Conservation (phyloP, 2,329 filamentous ascomycete genomes). For the Fusarium circinatum region DNA sequence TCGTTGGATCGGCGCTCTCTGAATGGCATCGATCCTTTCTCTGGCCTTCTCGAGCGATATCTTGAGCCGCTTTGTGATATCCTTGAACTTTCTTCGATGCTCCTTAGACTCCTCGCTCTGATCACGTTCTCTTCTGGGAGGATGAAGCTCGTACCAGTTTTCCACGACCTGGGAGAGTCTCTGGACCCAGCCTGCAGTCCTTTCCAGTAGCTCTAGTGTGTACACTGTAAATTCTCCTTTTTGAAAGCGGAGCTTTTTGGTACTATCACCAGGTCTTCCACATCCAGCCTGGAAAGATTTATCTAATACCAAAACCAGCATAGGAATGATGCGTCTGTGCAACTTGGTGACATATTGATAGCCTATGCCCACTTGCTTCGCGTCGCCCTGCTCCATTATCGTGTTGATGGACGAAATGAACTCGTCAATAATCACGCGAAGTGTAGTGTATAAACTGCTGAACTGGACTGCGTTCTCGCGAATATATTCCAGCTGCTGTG, state of each 20-base stretch:
- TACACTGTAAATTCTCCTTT: conserved; percentile 35
- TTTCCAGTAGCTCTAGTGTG: conserved; percentile 24
- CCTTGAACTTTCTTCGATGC: conserved; percentile 8
- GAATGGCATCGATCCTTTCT: conserved; percentile 1
- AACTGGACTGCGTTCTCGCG: conserved; percentile 5
- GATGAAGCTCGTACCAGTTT: conserved; percentile 19
- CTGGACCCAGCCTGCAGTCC: conserved; percentile 26
- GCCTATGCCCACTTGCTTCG: not conserved
- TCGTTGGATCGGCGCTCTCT: not conserved
- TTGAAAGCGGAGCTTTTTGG: not conserved
- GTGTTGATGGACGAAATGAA: conserved; percentile 12
- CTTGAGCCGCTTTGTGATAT: not conserved
- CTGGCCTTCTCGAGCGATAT: conserved; percentile 20
- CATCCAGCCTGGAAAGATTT: conserved; percentile 35
- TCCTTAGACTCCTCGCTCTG: not conserved
- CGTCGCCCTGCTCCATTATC: not conserved
- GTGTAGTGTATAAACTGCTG: conserved; percentile 8
- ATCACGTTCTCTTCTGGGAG: not conserved
- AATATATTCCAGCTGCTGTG: conserved; percentile 30
- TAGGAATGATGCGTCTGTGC: conserved; percentile 38
- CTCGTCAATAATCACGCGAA: conserved; percentile 10
- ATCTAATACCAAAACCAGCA: conserved; percentile 39
- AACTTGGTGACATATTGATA: conserved; percentile 16
- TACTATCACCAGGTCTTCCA: not conserved
- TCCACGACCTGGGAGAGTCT: conserved; percentile 26